Base-by-base conservation (phyloP, 768 basidiomycete species). In the Boletus huronensis region DNA sequence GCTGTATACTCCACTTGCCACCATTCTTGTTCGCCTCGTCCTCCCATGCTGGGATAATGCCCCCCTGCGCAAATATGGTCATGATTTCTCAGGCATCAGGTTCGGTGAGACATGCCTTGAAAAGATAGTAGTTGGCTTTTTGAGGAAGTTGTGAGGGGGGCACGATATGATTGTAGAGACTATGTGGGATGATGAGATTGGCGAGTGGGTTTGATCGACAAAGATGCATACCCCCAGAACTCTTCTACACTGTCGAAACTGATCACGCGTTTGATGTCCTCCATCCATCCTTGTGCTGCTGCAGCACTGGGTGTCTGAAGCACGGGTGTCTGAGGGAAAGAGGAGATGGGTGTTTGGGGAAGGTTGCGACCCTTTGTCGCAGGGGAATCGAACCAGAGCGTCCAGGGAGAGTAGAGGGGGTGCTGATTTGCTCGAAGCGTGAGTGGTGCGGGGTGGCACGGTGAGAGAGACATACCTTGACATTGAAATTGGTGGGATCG, bases 111-210 rank as follows among this genome's bases (percentile, higher is more conserved):
- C 82, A 45, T 49, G 87, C 92, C 80, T 97, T 98, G 85, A 99
- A 98, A 59, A 99, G 79, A 76, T 98, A 99, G 73, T 99, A 99
- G 70, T 98, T 98, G n/a, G 94, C 93, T 76, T 97, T 98, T 72
- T 86, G 86, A 36, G 93, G 92, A 59, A 98, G 77, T 66, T 85
- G 83, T 19, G 93, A 96, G 16, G 97, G 97, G 25, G 93, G 91
- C 44, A 99, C 87, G 65, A 98, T 96, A 74, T 98, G 97, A 74
- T 98, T 97, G 76, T 97, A 95, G 59, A 97, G 74, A 9, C 90
- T 95, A 58, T 38, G 51, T 16, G 40, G 28, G 31, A 43, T n/a
- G 47, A 45, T 68, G 50, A 69, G 52, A 52, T 26, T 13, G 32
- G 29, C 16, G 17, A n/a, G 19, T 3, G 26, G 17, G 36, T 23